Percentiles rank a stretch among this genome's conserved stretches.
phyloP scores from a whole-genome alignment of 2,329 filamentous ascomycete genomes.

The Biscogniauxia marginata region DNA sequence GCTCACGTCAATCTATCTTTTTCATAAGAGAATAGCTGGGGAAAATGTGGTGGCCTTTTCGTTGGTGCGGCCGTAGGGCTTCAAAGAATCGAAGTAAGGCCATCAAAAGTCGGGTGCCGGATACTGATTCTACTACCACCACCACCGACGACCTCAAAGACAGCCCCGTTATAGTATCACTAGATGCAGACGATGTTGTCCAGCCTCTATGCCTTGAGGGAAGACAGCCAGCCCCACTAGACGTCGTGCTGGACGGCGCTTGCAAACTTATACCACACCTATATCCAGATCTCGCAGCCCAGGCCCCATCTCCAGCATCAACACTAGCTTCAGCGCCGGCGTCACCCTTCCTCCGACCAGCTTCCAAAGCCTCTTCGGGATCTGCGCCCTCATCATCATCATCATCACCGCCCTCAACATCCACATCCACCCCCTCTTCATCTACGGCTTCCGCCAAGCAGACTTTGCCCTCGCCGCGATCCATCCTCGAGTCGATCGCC shows the following conservation, averaged over 20 bases:
- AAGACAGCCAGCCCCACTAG: not conserved
- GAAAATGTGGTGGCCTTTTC: not conserved
- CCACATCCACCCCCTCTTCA: not conserved
- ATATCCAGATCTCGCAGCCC: not conserved
- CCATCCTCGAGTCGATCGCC: not conserved
- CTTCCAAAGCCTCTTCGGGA: not conserved
- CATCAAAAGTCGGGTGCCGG: not conserved
- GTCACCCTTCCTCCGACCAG: not conserved
- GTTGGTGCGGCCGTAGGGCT: not conserved
- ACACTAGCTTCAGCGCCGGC: not conserved
- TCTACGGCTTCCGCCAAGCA: not conserved
- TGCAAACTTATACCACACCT: not conserved
- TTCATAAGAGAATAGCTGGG: not conserved
- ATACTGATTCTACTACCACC: not conserved
- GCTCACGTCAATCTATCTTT: not conserved
- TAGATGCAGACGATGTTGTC: not conserved
- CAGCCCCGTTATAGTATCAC: not conserved
- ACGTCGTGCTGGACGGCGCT: not conserved
- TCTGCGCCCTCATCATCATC: not conserved
- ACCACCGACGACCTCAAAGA: not conserved
- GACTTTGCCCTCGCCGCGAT: not conserved
- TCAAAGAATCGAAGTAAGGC: not conserved
- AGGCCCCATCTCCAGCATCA: not conserved
- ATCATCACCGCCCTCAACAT: not conserved
- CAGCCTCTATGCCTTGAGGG: not conserved